Evolutionary conservation across 345 rosid genomes (phyloP), one percentile per base, ranked within the genome.

Genomic region (Citrus trifoliata): DNA sequence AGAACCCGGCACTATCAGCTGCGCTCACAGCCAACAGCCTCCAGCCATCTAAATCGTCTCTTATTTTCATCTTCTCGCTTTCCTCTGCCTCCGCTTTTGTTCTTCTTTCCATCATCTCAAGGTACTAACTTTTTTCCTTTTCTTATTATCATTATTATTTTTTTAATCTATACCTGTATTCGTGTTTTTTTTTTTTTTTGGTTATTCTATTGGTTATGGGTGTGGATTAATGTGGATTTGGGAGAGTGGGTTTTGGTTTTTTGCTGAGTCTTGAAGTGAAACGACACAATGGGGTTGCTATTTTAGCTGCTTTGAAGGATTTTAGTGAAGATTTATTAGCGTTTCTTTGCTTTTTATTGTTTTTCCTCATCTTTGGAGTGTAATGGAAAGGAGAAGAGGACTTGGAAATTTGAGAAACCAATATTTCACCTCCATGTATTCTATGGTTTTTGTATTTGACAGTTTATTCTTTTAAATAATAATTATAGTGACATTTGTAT

Each of bases 11-110:
- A 48, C 84, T 95, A 5, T 84, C 97, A 37, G 91, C 95, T 35
- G 96, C 97, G 48, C 83, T 92, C n/a, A 89, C 94, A 4, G 94
- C 96, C 63, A 88, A 81, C 67, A 92, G 99, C 76, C 82, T 89
- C 73, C 91, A 80, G 70, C 98, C 98, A 37, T 88, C 99, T 5
- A 95, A 83, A 82, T 84, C 88, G 27, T 77, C 89, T 30, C 79
- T 95, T 74, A 46, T 89, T 76, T 80, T 77, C 86, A 67, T 86
- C 53, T 76, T 92, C 77, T 80, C 76, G n/a, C 81, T 95, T 85
- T 90, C 92, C 65, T 81, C 92, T 21, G 89, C 87, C 81, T 91
- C 97, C 60, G 90, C 90, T 40, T 77, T 92, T 71, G 87, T 87
- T 78, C 87, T 92, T 61, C 64, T 92, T 65, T 89, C 86, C 76